These are phyloP conservation scores for Cladophialophora chaetospira DNA, from an alignment of 2,329 filamentous ascomycete species.

Conservation along the genomic window DNA sequence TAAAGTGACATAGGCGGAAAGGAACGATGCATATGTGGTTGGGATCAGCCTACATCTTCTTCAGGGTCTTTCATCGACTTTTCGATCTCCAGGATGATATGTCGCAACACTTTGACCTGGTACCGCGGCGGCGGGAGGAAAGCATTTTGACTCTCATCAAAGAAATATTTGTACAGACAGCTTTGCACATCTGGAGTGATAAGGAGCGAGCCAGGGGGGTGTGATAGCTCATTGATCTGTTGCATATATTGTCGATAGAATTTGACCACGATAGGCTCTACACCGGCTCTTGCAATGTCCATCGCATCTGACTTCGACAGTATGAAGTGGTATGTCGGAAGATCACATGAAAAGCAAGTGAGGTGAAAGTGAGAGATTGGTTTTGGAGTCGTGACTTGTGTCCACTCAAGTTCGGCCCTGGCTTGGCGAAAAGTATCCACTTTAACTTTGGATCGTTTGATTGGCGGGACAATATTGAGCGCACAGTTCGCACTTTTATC, in stretches of 20 bases:
- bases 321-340: neutral
- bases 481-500: too few relatives aligned
- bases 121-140: constrained; percentile 66
- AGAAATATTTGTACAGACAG: constrained; percentile 66
- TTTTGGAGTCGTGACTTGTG: neutral
- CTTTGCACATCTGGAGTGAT: constrained; percentile 65
- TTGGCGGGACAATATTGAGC: too few relatives aligned
- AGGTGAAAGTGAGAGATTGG: neutral
- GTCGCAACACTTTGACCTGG: constrained; percentile 71
- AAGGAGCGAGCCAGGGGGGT: constrained; percentile 63
- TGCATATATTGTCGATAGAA: constrained; percentile 80
- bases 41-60: constrained; percentile 61
- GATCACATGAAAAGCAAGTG: neutral
- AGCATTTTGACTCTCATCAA: constrained; percentile 48
- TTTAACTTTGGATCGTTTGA: too few relatives aligned
- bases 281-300: constrained; percentile 31
- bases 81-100: constrained; percentile 70
- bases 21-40: neutral
- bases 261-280: constrained; percentile 48
- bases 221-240: constrained; percentile 66
- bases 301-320: neutral
- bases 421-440: too few relatives aligned
- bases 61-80: constrained; percentile 77
- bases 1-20: neutral
- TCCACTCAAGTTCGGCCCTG: too few relatives aligned